Conservation (phyloP, 2,329 filamentous ascomycete genomes). For the Chalaropsis ovoidea region DNA sequence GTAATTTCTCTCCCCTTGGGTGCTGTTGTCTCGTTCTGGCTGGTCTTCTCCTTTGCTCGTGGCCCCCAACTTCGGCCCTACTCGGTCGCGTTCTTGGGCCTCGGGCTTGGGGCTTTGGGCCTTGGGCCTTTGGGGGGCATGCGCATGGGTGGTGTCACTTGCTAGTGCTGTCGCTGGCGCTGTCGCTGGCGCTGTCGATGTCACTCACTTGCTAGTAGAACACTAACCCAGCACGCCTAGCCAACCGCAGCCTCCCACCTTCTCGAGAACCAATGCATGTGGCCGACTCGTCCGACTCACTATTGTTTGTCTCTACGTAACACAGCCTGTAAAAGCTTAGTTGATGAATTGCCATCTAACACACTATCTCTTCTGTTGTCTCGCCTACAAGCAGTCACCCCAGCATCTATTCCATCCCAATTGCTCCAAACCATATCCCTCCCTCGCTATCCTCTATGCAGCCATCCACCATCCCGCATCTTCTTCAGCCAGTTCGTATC, state of each 20-base stretch:
- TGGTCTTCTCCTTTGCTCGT: not conserved
- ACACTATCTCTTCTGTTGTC: not conserved
- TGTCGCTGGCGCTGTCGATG: no score
- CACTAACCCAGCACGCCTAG: no score
- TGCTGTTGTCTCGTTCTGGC: not conserved
- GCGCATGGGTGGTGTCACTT: not conserved
- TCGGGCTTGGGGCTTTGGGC: no score
- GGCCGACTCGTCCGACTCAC: not conserved
- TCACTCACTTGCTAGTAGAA: no score
- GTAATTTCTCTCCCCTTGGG: not conserved
- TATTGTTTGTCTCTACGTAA: not conserved
- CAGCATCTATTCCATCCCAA: not conserved
- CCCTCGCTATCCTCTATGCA: slow-evolving; percentile 9
- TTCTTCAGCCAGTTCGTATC: slow-evolving; percentile 11
- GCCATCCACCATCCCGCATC: slow-evolving; percentile 6
- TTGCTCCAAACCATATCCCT: not conserved
- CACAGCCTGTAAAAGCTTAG: not conserved
- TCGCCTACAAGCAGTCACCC: not conserved
- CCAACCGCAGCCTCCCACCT: not conserved
- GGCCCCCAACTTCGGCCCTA: slow-evolving; percentile 7
- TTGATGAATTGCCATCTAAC: not conserved
- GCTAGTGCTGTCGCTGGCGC: not conserved
- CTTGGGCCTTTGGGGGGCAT: not conserved
- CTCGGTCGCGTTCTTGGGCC: not conserved
- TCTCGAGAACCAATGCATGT: not conserved